Evolutionary conservation across 2,329 filamentous ascomycete species (phyloP).

Genomic region (Colletotrichum eleusines): DNA sequence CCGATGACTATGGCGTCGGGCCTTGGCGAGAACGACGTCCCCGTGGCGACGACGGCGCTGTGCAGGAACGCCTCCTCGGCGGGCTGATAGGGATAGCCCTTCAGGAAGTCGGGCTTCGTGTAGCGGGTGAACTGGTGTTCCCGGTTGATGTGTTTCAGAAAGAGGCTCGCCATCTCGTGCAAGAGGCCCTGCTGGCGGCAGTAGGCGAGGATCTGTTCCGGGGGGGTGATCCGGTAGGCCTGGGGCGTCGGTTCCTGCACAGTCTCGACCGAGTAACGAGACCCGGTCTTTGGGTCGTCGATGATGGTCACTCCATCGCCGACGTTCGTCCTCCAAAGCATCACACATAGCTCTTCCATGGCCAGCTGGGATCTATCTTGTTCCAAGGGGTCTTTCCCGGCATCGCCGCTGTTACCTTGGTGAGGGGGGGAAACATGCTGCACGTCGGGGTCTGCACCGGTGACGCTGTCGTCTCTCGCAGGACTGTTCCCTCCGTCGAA

Average conservation of each 20-base stretch:
- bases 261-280: conserved; percentile 31
- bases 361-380: conserved; percentile 39
- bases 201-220: conserved; percentile 34
- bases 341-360: conserved; percentile 43
- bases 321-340: conserved; percentile 42
- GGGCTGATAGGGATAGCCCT: conserved; percentile 34
- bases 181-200: conserved; percentile 32
- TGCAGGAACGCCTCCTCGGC: conserved; percentile 37
- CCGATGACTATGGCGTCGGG: conserved; percentile 23
- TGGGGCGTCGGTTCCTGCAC: not conserved
- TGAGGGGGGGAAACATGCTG: not conserved
- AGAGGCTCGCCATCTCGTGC: conserved; percentile 33
- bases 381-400: not conserved
- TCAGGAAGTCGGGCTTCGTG: conserved; percentile 29
- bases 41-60: conserved; percentile 38
- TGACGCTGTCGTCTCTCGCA: not conserved
- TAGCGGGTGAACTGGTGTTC: conserved; percentile 42
- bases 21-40: conserved; percentile 31
- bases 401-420: not conserved
- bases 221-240: not conserved
- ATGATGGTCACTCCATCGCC: conserved; percentile 43
- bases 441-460: not conserved
- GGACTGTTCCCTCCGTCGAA: not conserved
- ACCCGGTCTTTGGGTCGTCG: conserved; percentile 33
- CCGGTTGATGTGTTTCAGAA: conserved; percentile 40